Conservation (phyloP, 139 green algal genomes). For the Tetradesmus lagerheimii region DNA sequence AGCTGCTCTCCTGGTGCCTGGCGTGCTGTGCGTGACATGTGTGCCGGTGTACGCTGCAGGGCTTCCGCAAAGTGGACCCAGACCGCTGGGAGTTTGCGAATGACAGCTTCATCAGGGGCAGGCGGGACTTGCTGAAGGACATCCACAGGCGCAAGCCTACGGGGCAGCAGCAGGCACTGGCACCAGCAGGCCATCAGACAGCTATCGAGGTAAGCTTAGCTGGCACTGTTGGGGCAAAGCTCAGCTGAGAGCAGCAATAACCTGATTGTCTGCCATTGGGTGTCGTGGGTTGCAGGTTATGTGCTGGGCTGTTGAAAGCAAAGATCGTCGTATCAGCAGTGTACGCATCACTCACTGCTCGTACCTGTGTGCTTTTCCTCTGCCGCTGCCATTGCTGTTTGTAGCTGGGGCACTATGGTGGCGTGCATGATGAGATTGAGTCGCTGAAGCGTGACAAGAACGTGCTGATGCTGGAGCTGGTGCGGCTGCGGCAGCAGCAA, state of each 20-base stretch:
- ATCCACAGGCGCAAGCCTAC: slow-evolving; percentile 88
- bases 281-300: background rate
- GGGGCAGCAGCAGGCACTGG: slow-evolving; percentile 18
- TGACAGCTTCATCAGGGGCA: slow-evolving; percentile 87
- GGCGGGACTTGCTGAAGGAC: slow-evolving; percentile 79
- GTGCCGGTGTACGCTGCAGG: slow-evolving; percentile 58
- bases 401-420: slow-evolving; percentile 87
- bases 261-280: too few species aligned
- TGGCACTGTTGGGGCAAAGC: background rate
- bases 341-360: background rate
- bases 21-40: background rate
- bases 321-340: background rate
- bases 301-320: background rate
- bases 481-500: slow-evolving; percentile 85
- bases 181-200: slow-evolving; percentile 42
- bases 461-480: slow-evolving; percentile 90
- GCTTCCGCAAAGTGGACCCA: slow-evolving; percentile 97
- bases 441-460: slow-evolving; percentile 90
- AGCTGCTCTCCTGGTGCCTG: too few species aligned
- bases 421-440: slow-evolving; percentile 85
- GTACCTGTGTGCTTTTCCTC: background rate
- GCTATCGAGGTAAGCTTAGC: slow-evolving; percentile 56
- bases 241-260: background rate
- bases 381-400: slow-evolving; percentile 22
- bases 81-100: slow-evolving; percentile 99